Conservation (phyloP, 2,329 filamentous ascomycete genomes). For the Aureobasidium sp. region DNA sequence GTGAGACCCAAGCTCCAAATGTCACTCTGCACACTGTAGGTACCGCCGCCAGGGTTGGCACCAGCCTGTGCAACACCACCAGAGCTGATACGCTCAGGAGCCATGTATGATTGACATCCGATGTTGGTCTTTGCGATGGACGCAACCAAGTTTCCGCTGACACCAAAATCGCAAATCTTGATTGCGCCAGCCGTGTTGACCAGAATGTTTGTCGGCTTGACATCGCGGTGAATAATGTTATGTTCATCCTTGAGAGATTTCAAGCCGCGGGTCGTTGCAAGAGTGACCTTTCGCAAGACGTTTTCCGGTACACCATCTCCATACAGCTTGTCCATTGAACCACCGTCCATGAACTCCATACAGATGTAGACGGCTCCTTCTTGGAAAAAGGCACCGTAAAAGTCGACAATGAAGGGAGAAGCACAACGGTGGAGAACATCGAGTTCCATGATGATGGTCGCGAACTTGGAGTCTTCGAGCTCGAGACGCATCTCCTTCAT, state of each 20-base stretch:
- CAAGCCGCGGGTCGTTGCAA: slow-evolving; percentile 82
- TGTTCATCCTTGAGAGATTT: slow-evolving; percentile 95
- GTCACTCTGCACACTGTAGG: slow-evolving; percentile 95
- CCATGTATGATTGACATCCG: slow-evolving; percentile 99
- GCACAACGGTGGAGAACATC: slow-evolving; percentile 92
- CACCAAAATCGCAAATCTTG: slow-evolving; percentile 98
- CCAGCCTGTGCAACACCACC: slow-evolving; percentile 69
- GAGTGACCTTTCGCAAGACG: slow-evolving; percentile 81
- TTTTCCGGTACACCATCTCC: slow-evolving; percentile 81
- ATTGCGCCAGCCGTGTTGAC: slow-evolving; percentile 83
- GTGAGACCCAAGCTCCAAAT: slow-evolving; percentile 95
- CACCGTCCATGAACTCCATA: slow-evolving; percentile 98
- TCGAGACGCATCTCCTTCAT: slow-evolving; percentile 99
- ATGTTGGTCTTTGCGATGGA: slow-evolving; percentile 99
- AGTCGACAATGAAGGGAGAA: slow-evolving; percentile 95
- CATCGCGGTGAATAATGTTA: slow-evolving; percentile 97
- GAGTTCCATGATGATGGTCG: slow-evolving; percentile 94
- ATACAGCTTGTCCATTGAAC: slow-evolving; percentile 95
- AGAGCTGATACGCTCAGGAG: slow-evolving; percentile 87
- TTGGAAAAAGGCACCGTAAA: slow-evolving; percentile 98
- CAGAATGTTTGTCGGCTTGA: slow-evolving; percentile 98
- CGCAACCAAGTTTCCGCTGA: slow-evolving; percentile 91
- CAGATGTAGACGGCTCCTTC: slow-evolving; percentile 98
- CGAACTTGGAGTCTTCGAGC: slow-evolving; percentile 92
- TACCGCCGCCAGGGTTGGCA: slow-evolving; percentile 64